These are phyloP conservation scores for Diplodia mutila DNA, from an alignment of 2,329 filamentous ascomycete genomes.

Conservation along the genomic window DNA sequence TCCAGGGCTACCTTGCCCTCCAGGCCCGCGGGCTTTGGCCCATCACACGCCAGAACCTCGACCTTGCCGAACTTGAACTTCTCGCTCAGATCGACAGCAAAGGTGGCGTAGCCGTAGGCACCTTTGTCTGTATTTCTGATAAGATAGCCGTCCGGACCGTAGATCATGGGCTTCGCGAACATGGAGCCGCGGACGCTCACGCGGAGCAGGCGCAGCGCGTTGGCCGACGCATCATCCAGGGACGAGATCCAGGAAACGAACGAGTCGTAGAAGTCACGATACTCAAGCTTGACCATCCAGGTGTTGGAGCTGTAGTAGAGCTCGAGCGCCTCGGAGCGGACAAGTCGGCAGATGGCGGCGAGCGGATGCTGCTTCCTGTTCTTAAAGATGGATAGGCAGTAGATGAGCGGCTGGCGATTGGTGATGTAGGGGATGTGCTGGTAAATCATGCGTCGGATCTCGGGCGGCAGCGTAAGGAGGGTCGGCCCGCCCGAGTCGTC, in stretches of 20 bases:
- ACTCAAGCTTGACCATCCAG: constrained; percentile 46
- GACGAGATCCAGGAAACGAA: constrained; percentile 45
- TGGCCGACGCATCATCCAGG: constrained; percentile 37
- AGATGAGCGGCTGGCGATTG: constrained; percentile 42
- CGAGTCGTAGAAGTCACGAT: constrained; percentile 45
- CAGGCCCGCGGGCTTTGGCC: constrained; percentile 37
- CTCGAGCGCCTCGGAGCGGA: constrained; percentile 43
- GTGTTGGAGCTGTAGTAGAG: constrained; percentile 47
- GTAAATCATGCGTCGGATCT: constrained; percentile 45
- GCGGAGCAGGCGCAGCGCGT: constrained; percentile 37
- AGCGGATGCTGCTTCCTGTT: constrained; percentile 44
- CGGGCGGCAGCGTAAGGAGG: constrained; percentile 42
- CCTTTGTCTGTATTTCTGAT: background rate
- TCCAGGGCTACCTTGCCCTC: constrained; percentile 32
- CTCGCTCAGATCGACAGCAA: constrained; percentile 43
- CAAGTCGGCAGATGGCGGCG: constrained; percentile 39
- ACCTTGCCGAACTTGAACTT: constrained; percentile 39
- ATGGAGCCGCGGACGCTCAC: constrained; percentile 39
- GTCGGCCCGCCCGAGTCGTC: constrained; percentile 29
- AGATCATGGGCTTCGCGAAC: constrained; percentile 38
- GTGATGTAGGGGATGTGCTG: constrained; percentile 40
- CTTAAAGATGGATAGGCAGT: constrained; percentile 46
- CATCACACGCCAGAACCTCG: constrained; percentile 40
- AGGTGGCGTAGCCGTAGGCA: constrained; percentile 43
- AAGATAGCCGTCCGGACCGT: constrained; percentile 18